Conservation (phyloP, 345 rosid species). For the Toxicodendron radicans region DNA sequence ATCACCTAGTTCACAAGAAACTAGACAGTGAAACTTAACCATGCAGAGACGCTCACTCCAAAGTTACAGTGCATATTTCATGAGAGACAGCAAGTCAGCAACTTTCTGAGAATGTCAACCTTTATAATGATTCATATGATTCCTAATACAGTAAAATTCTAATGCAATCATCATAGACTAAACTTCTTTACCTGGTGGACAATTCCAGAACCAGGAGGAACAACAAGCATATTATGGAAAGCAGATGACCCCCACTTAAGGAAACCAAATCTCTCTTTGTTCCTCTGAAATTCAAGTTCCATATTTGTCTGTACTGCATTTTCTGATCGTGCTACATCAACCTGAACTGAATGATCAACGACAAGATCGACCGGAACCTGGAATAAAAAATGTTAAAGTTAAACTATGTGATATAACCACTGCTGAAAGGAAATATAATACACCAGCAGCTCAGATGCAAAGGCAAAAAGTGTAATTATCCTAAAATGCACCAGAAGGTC, state of each 20-base stretch:
- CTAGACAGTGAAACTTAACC: conserved; percentile 9
- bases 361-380: conserved; percentile 94
- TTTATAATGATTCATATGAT: background rate
- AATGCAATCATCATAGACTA: background rate
- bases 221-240: conserved; percentile 70
- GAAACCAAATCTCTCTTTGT: conserved; percentile 67
- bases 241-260: conserved; percentile 75
- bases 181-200: conserved; percentile 64
- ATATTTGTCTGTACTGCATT: conserved; percentile 66
- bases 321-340: conserved; percentile 72
- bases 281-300: conserved; percentile 73
- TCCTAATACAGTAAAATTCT: no score
- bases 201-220: conserved; percentile 77
- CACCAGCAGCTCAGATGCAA: background rate
- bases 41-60: background rate
- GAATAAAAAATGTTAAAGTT: conserved; percentile 11
- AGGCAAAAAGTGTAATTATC: background rate
- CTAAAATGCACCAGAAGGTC: background rate
- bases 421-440: background rate
- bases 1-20: conserved; percentile 3
- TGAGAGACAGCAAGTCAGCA: background rate
- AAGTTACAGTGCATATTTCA: background rate
- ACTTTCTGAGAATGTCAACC: background rate
- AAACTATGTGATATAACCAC: background rate
- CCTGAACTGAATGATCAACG: conserved; percentile 88